These are phyloP conservation scores for Trametes sanguinea DNA, from an alignment of 768 basidiomycete species.

Conservation along the genomic window DNA sequence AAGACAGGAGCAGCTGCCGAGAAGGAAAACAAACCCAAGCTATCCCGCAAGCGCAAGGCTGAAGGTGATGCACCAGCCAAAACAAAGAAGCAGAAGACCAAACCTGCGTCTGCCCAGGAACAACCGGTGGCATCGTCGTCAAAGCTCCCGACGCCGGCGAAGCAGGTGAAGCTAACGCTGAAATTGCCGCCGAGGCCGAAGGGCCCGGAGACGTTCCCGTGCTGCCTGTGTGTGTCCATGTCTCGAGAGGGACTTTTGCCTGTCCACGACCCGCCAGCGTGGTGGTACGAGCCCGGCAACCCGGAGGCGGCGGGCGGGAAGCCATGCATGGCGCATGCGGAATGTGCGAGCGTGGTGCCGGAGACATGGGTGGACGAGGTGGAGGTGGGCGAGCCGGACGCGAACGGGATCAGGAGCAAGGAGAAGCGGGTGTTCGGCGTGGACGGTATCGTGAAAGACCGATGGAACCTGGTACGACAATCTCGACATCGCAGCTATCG, in stretches of 20 bases:
- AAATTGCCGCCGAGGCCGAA: slow-evolving; percentile 66
- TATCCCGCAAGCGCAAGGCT: slow-evolving; percentile 43
- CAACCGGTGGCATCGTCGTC: slow-evolving; percentile 11
- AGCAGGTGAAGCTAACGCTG: slow-evolving; percentile 53
- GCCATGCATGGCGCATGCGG: slow-evolving; percentile 64
- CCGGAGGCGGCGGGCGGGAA: slow-evolving; percentile 45
- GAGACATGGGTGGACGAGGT: slow-evolving; percentile 90
- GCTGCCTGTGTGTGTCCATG: slow-evolving; percentile 66
- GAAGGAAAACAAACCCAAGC: slow-evolving; percentile 24
- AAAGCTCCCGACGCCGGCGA: slow-evolving; percentile 11
- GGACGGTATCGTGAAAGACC: slow-evolving; percentile 83
- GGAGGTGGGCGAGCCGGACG: slow-evolving; percentile 37
- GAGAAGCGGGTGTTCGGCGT: slow-evolving; percentile 77
- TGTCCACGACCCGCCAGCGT: slow-evolving; percentile 67
- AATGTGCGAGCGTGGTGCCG: slow-evolving; percentile 79
- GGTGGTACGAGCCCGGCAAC: slow-evolving; percentile 30
- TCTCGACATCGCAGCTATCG: not conserved
- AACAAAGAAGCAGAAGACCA: slow-evolving; percentile 52
- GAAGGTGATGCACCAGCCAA: slow-evolving; percentile 38
- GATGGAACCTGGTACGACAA: slow-evolving; percentile 84
- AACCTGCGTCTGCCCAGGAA: not conserved
- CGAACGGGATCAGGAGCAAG: slow-evolving; percentile 38
- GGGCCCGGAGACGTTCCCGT: slow-evolving; percentile 60
- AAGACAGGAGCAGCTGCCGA: slow-evolving; percentile 1
- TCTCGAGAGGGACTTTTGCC: slow-evolving; percentile 55